Evolutionary conservation across 2,329 filamentous ascomycete species (phyloP).

Genomic region (Penicillium sp.): DNA sequence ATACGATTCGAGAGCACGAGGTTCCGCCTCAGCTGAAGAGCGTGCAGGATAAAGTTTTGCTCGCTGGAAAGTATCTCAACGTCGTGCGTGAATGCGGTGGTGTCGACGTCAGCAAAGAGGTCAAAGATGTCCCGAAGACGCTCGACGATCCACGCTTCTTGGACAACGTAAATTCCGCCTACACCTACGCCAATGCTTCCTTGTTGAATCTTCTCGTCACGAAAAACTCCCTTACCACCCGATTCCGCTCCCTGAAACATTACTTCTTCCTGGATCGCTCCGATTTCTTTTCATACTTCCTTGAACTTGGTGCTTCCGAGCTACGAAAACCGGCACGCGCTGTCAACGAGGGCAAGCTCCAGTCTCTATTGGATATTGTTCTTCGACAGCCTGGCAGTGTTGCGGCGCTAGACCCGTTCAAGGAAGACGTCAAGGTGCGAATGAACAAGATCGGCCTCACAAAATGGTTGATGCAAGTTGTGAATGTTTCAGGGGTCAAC

Average conservation of each 20-base stretch:
- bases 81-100: constrained; percentile 96
- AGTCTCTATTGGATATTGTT: constrained; percentile 92
- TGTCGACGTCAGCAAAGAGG: constrained; percentile 86
- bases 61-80: constrained; percentile 96
- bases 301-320: constrained; percentile 86
- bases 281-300: constrained; percentile 97
- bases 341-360: constrained; percentile 89
- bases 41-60: constrained; percentile 88
- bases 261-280: constrained; percentile 99
- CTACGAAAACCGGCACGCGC: constrained; percentile 82
- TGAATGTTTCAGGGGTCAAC: constrained; percentile 93
- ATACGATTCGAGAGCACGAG: constrained; percentile 87
- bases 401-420: constrained; percentile 92
- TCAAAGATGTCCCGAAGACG: constrained; percentile 81
- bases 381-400: constrained; percentile 94
- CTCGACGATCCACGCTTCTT: constrained; percentile 91
- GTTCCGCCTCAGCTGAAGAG: constrained; percentile 87
- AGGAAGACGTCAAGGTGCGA: constrained; percentile 94
- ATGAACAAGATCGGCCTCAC: constrained; percentile 95
- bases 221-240: constrained; percentile 82
- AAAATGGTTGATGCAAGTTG: constrained; percentile 91
- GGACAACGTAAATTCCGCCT: constrained; percentile 93
- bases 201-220: constrained; percentile 87
- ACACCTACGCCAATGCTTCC: constrained; percentile 92
- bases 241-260: constrained; percentile 88